These are phyloP conservation scores for Lasiosphaeria ovina DNA, from an alignment of 495 filamentous ascomycete genomes.

Conservation along the genomic window DNA sequence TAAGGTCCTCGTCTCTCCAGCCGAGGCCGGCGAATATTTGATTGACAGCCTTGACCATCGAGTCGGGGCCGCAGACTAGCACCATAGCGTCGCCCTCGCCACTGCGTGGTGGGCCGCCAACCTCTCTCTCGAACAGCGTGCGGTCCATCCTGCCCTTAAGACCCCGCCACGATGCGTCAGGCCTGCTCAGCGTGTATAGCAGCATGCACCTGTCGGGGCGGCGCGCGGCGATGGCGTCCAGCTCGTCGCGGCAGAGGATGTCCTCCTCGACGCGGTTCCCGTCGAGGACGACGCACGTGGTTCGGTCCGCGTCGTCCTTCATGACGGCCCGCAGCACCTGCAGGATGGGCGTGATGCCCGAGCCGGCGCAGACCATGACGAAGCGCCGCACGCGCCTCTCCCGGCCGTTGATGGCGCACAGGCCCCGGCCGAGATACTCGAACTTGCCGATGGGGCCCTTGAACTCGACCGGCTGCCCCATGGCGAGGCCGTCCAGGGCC, in stretches of 20 bases:
- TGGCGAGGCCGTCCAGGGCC: constrained; percentile 68
- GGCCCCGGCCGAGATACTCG: constrained; percentile 69
- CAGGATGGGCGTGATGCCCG: constrained; percentile 89
- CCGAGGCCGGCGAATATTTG: constrained; percentile 63
- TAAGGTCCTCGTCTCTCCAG: constrained; percentile 75
- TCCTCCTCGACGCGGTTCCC: constrained; percentile 80
- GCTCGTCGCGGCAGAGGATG: constrained; percentile 76
- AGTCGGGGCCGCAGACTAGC: constrained; percentile 79
- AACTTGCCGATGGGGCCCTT: constrained; percentile 92
- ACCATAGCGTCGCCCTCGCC: constrained; percentile 59
- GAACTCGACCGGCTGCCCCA: constrained; percentile 74
- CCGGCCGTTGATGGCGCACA: constrained; percentile 59
- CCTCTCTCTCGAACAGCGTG: constrained; percentile 61
- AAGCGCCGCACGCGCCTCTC: constrained; percentile 63
- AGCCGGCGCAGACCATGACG: constrained; percentile 87
- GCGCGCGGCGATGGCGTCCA: constrained; percentile 56
- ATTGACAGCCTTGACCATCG: constrained; percentile 70
- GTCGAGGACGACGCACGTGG: constrained; percentile 68
- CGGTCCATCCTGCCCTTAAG: constrained; percentile 65
- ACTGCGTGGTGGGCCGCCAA: constrained; percentile 33
- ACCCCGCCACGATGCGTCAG: constrained; percentile 65
- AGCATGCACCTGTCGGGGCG: constrained; percentile 57
- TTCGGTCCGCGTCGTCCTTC: constrained; percentile 40
- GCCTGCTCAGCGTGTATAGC: constrained; percentile 70
- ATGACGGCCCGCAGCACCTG: constrained; percentile 78